Conservation (phyloP, 257 asterid genomes). For the Solanum pimpinellifolium region DNA sequence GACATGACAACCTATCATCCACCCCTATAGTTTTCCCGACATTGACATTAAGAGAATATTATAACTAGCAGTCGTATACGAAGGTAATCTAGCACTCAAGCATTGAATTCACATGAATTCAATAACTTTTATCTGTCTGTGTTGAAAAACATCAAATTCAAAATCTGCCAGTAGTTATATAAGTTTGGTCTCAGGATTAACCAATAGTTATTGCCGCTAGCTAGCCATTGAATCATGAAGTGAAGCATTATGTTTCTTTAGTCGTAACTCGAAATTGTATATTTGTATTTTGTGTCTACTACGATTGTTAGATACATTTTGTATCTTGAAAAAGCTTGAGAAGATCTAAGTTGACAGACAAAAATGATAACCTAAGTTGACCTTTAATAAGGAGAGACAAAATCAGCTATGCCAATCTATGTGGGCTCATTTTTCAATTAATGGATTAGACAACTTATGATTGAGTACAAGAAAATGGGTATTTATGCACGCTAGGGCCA, state of each 20-base stretch:
- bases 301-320: background rate
- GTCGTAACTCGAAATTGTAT: background rate
- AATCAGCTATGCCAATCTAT: background rate
- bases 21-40: background rate
- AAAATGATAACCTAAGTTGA: background rate
- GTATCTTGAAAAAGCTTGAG: background rate
- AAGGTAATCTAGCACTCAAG: background rate
- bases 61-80: background rate
- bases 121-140: background rate
- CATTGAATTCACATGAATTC: background rate
- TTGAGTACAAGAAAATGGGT: background rate
- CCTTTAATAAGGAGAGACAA: background rate
- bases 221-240: background rate
- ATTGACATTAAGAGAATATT: background rate
- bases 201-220: background rate
- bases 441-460: background rate
- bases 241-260: background rate
- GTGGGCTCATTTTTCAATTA: background rate
- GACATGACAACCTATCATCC: too few species aligned
- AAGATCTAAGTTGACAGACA: background rate
- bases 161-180: background rate
- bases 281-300: background rate
- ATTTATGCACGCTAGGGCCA: constrained; percentile 2
- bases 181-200: background rate
- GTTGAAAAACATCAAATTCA: background rate